Evolutionary conservation across 306 rosid species (phyloP).

Genomic region (Chamaecrista fasciculata): DNA sequence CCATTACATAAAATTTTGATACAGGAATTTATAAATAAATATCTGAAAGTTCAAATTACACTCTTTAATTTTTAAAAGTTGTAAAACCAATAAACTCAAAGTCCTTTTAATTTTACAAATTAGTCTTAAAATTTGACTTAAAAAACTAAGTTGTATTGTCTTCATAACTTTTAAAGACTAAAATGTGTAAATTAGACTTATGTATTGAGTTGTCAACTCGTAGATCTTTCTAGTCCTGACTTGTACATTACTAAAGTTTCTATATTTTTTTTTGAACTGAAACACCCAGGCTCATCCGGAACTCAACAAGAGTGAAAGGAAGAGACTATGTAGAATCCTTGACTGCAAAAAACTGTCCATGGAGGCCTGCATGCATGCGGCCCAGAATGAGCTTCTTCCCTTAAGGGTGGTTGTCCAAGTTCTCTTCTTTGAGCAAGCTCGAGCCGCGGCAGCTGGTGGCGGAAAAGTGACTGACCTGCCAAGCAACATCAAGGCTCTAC

Average conservation of each 20-base stretch:
- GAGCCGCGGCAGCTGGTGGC: constrained; percentile 72
- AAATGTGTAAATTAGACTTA: no score
- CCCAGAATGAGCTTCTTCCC: constrained; percentile 96
- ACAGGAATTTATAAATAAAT: no score
- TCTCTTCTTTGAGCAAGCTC: constrained; percentile 94
- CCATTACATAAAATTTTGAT: neutral
- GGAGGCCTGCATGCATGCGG: constrained; percentile 99
- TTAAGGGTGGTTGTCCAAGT: constrained; percentile 95
- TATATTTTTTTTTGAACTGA: constrained; percentile 10
- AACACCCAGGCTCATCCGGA: constrained; percentile 83
- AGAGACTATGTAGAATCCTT: constrained; percentile 78
- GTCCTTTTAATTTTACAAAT: no score
- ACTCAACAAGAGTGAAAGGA: constrained; percentile 89
- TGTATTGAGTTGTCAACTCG: no score
- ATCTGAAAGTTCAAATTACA: no score
- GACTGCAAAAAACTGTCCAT: constrained; percentile 93
- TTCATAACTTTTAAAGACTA: no score
- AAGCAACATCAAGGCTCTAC: constrained; percentile 74
- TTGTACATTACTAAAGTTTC: constrained; percentile 18
- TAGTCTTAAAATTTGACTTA: no score
- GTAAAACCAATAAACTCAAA: no score
- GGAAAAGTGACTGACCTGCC: constrained; percentile 81
- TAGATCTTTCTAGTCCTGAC: no score
- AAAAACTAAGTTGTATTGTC: no score
- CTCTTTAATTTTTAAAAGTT: no score